These are phyloP conservation scores for Cicer yamashitae DNA, from an alignment of 306 rosid genomes.

Conservation along the genomic window DNA sequence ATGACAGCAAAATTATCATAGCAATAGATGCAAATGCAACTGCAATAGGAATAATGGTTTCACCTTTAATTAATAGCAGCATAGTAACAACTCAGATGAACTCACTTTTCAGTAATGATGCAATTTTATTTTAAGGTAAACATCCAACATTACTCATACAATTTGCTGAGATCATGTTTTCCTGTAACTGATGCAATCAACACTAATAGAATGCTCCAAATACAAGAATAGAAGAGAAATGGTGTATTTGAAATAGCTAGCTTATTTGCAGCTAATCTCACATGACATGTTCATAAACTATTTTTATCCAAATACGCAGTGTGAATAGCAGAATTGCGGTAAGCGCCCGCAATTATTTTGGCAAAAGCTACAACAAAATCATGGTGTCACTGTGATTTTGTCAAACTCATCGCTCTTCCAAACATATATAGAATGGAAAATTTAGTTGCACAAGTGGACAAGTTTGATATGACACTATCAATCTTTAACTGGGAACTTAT, in stretches of 20 bases:
- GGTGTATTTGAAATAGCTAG: neutral
- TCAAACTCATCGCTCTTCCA: too few species aligned
- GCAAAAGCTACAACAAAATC: too few species aligned
- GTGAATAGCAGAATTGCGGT: too few species aligned
- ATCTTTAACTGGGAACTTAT: neutral
- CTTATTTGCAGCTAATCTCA: neutral
- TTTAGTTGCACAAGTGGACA: neutral
- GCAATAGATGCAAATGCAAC: slow-evolving; percentile 5
- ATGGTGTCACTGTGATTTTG: too few species aligned
- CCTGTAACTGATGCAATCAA: slow-evolving; percentile 13
- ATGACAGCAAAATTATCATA: slow-evolving; percentile 1
- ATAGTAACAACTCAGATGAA: neutral
- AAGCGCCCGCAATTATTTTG: too few species aligned
- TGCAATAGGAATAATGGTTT: neutral
- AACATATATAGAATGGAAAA: neutral
- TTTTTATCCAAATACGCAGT: neutral
- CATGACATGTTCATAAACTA: neutral
- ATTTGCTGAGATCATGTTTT: neutral
- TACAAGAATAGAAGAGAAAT: neutral
- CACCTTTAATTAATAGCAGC: neutral
- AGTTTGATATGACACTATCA: neutral
- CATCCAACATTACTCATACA: neutral
- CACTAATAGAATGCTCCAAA: neutral
- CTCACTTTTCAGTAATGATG: neutral
- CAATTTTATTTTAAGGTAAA: neutral